Conservation (phyloP, 2,329 filamentous ascomycete genomes). For the Furcasterigmium sp. region DNA sequence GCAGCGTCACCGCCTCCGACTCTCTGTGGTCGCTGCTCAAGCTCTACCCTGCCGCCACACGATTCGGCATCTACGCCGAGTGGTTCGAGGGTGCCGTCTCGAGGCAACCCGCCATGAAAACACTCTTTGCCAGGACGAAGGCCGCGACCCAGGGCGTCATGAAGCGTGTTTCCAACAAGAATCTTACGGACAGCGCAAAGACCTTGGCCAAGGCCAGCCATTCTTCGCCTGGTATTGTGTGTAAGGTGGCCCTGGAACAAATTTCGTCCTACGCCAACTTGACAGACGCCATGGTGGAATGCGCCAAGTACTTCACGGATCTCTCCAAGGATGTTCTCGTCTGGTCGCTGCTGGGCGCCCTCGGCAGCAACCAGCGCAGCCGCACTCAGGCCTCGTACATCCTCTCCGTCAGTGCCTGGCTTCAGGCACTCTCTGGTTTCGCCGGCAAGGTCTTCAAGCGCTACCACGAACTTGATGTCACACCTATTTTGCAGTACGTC, state of each 20-base stretch:
- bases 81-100: constrained; percentile 83
- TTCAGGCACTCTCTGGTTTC: constrained; percentile 85
- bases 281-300: constrained; percentile 91
- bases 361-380: constrained; percentile 56
- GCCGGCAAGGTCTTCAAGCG: constrained; percentile 84
- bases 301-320: constrained; percentile 87
- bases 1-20: constrained; percentile 79
- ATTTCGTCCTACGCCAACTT: constrained; percentile 94
- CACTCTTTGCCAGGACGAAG: constrained; percentile 70
- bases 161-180: constrained; percentile 85
- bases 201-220: constrained; percentile 88
- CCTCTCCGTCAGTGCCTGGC: constrained; percentile 81
- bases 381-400: constrained; percentile 58
- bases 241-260: constrained; percentile 81
- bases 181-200: constrained; percentile 79
- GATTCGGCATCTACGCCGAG: constrained; percentile 88
- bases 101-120: constrained; percentile 68
- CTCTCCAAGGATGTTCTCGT: constrained; percentile 89
- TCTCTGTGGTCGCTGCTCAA: constrained; percentile 82
- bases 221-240: constrained; percentile 85
- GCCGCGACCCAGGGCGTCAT: constrained; percentile 80
- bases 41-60: constrained; percentile 67
- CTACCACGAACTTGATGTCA: constrained; percentile 77
- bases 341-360: constrained; percentile 80
- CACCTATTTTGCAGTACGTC: constrained; percentile 85